A percentile compares a stretch with the other conserved stretches of the same genome.
These are phyloP conservation scores for Claviceps lovelessii DNA, from an alignment of 2,329 filamentous ascomycete genomes.

Conservation along the genomic window DNA sequence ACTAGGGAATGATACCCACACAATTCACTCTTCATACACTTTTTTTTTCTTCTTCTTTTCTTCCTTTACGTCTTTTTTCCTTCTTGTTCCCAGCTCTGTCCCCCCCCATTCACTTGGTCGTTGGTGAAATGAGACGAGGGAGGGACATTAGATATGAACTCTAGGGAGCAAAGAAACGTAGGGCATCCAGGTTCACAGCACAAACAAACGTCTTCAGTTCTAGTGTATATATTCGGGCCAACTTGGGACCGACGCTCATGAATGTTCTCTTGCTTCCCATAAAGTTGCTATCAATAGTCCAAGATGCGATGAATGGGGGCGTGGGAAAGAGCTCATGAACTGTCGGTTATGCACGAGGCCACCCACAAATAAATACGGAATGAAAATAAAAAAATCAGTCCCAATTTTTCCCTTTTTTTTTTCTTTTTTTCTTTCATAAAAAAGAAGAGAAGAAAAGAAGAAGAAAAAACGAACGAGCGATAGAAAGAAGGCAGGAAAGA, in stretches of 20 bases:
- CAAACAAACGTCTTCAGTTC: conserved; percentile 8
- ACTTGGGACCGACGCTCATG: conserved; percentile 1
- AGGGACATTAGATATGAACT: no score
- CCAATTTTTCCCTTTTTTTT: no score
- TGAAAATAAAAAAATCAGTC: no score
- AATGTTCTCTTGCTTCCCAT: no score
- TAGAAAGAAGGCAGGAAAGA: no score
- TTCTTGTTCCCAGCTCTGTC: not conserved
- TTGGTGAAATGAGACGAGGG: no score
- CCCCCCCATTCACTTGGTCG: not conserved
- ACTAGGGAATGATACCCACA: conserved; percentile 17
- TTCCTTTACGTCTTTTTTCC: not conserved
- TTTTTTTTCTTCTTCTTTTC: not conserved
- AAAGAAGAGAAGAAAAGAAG: no score
- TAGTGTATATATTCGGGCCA: conserved; percentile 18
- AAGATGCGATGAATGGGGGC: no score
- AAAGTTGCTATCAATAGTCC: no score
- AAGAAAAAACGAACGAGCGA: no score
- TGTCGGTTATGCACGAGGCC: not conserved
- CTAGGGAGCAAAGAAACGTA: not conserved
- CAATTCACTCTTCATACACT: not conserved
- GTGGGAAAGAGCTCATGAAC: no score
- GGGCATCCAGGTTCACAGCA: not conserved
- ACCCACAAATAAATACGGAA: not conserved
- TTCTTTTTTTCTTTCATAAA: no score